These are phyloP conservation scores for Penicillium expansum DNA, from an alignment of 2,329 filamentous ascomycete species.

Conservation along the genomic window DNA sequence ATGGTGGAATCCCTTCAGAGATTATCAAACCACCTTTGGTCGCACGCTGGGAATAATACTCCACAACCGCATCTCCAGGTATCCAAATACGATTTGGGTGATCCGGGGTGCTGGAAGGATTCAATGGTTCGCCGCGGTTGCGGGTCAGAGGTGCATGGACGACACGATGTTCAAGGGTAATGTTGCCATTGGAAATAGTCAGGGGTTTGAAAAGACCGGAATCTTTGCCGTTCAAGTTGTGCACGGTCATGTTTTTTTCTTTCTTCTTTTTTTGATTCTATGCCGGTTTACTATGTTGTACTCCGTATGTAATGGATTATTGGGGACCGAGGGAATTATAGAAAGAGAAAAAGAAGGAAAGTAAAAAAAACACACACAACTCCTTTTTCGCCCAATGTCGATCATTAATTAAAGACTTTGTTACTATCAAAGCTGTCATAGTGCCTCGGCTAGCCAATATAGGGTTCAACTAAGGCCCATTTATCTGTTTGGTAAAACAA, in stretches of 20 bases:
- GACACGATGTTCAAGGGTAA: constrained; percentile 52
- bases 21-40: constrained; percentile 40
- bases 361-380: not conserved
- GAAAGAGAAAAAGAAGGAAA: not conserved
- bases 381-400: not conserved
- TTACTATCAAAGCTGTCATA: constrained; percentile 5
- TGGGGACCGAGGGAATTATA: not conserved
- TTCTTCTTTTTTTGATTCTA: not conserved
- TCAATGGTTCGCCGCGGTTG: constrained; percentile 50
- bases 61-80: constrained; percentile 42
- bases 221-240: constrained; percentile 19
- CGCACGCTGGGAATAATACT: constrained; percentile 43
- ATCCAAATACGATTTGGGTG: constrained; percentile 51
- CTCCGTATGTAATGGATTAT: not conserved
- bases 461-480: constrained; percentile 10
- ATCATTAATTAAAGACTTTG: not conserved
- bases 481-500: constrained; percentile 7
- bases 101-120: constrained; percentile 44
- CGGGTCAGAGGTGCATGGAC: constrained; percentile 55
- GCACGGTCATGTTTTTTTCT: constrained; percentile 22
- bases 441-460: constrained; percentile 17
- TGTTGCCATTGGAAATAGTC: constrained; percentile 47
- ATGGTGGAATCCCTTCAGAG: constrained; percentile 39
- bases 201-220: constrained; percentile 47
- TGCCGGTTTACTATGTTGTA: not conserved